Evolutionary conservation across 306 rosid species (phyloP), one percentile per base, ranked within the genome.

Genomic region (Senna tora): DNA sequence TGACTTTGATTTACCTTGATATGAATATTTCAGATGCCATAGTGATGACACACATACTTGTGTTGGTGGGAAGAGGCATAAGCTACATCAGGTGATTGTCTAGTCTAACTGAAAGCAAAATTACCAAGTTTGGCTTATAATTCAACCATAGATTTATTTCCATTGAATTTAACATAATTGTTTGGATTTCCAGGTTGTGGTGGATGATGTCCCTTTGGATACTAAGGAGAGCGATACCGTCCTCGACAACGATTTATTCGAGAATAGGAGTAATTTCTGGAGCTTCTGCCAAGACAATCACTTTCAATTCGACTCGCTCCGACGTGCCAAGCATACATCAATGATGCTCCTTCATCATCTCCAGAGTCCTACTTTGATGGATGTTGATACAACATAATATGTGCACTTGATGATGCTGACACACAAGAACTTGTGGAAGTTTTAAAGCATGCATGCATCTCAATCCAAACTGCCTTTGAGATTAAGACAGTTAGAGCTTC

Each of bases 241-340:
- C 53, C 25, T 84, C 34, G 85, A 79, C 32, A 86, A 65, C 65
- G 74, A 33, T 19, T 70, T 90, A 17, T 71, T 86, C 22, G 75
- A 79, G 33, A 67, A 57, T 39, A 83, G 92, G 76, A 22, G 38
- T 19, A 61, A 53, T 56, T 79, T 90, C 69, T 65, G 84, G 83
- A 79, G 38, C 67, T 83, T 79, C 65, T 90, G 92, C 42, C 82
- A 82, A 45, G 72, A 66, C 46, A 81, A 81, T 16, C 79, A 30
- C 38, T 77, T 80, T 69, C 91, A 88, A 58, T 87, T 85, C 74
- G 92, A 87, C 73, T 78, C 91, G 9, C 88, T 81, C 50, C 85
- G 88, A 19, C 83, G 79, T 62, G 95, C 92, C 17, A 88, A 87
- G 87, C 79, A 85, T 80, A 85, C 97, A 42, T 71, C 92, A 39